Evolutionary conservation across 306 rosid genomes (phyloP).

Genomic region (Quercus dentata): DNA sequence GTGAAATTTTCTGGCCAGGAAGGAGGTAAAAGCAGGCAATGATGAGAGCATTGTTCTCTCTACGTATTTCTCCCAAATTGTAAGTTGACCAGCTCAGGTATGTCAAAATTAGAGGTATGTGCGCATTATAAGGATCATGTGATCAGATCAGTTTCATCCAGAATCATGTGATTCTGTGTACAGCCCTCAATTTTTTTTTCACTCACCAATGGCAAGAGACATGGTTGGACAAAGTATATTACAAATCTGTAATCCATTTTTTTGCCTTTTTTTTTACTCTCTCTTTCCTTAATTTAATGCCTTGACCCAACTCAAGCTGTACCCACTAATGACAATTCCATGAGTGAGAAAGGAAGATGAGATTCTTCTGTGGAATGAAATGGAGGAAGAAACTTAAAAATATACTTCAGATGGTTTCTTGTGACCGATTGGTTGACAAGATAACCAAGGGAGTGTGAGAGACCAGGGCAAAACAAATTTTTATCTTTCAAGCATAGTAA

Average conservation of each 20-base stretch:
- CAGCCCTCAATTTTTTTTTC: neutral
- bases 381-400: neutral
- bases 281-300: neutral
- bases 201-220: neutral
- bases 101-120: neutral
- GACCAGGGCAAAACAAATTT: neutral
- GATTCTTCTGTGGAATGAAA: too few relatives aligned
- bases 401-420: neutral
- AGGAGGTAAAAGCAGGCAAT: constrained; percentile 55
- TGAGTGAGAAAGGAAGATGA: neutral
- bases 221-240: neutral
- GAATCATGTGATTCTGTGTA: neutral
- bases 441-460: neutral
- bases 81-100: constrained; percentile 14
- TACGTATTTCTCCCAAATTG: constrained; percentile 56
- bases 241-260: neutral
- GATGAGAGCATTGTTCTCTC: constrained; percentile 48
- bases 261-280: too few relatives aligned
- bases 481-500: neutral
- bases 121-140: neutral
- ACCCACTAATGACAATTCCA: neutral
- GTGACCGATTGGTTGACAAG: neutral
- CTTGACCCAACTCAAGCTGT: neutral
- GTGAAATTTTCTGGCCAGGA: constrained; percentile 46
- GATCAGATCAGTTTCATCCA: neutral